Percentiles rank a stretch among this genome's conserved stretches.
These are phyloP conservation scores for Pythium guiyangense DNA, from an alignment of 352 stramenopile genomes.

Conservation along the genomic window DNA sequence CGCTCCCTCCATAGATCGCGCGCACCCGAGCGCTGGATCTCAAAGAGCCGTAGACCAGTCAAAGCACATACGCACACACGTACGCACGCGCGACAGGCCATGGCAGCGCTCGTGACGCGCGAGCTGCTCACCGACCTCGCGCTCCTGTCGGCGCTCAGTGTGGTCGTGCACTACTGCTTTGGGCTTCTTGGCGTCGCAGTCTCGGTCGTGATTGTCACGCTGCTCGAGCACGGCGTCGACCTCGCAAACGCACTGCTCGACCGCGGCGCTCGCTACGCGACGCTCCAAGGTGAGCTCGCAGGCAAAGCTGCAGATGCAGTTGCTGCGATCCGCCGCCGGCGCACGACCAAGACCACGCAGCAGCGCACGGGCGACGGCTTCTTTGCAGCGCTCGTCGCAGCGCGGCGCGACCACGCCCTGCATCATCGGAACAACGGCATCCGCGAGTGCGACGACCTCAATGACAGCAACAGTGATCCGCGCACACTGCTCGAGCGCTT, in stretches of 20 bases:
- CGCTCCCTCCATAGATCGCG: too few relatives aligned
- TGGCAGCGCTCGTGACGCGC: constrained; percentile 3
- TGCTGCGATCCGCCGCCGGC: neutral
- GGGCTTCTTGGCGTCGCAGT: constrained; percentile 45
- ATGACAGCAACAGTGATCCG: neutral
- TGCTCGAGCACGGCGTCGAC: constrained; percentile 33
- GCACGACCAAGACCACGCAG: neutral
- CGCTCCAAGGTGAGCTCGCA: constrained; percentile 2
- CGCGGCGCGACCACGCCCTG: neutral
- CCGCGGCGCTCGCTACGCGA: neutral
- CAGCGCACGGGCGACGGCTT: neutral
- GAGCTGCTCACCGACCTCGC: constrained; percentile 58
- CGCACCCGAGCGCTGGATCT: too few relatives aligned
- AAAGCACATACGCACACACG: too few relatives aligned
- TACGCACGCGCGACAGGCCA: too few relatives aligned
- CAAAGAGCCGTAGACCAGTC: too few relatives aligned
- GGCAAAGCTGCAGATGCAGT: constrained; percentile 1
- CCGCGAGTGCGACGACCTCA: neutral
- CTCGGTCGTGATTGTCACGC: constrained; percentile 29
- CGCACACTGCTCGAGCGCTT: constrained; percentile 10
- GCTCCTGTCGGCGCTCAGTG: constrained; percentile 44
- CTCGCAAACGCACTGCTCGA: constrained; percentile 2
- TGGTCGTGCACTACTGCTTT: constrained; percentile 63
- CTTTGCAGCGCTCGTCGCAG: neutral
- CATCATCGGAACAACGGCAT: neutral